Evolutionary conservation across 345 rosid species (phyloP).

Genomic region (Pseudoturritis turrita): DNA sequence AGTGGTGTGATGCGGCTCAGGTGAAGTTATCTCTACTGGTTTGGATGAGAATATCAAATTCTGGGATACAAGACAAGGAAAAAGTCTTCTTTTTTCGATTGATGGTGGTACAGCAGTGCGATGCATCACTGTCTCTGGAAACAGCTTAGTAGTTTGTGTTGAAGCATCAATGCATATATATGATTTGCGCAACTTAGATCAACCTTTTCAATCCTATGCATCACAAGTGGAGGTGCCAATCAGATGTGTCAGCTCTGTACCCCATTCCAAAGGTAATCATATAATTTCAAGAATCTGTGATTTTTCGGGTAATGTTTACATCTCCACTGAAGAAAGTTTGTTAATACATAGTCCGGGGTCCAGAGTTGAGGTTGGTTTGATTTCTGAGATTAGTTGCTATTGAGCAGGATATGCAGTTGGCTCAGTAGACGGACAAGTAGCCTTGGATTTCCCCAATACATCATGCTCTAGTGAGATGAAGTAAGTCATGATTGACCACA

Average conservation of each 20-base stretch:
- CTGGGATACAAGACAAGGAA: conserved; percentile 59
- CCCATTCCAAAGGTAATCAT: conserved; percentile 56
- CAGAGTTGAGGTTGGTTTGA: neutral
- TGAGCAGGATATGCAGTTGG: conserved; percentile 83
- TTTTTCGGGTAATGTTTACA: conserved; percentile 37
- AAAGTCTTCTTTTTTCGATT: conserved; percentile 24
- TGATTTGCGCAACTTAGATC: conserved; percentile 65
- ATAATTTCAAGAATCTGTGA: conserved; percentile 21
- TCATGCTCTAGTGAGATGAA: conserved; percentile 39
- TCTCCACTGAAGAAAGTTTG: neutral
- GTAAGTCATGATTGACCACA: conserved; percentile 39
- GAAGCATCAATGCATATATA: conserved; percentile 58
- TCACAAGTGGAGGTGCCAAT: conserved; percentile 47
- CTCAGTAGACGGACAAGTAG: conserved; percentile 79
- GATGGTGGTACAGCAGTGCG: conserved; percentile 41
- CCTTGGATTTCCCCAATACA: conserved; percentile 47
- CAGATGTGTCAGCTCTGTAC: conserved; percentile 55
- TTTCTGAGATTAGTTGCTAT: neutral
- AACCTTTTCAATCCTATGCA: conserved; percentile 43
- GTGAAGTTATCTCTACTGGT: conserved; percentile 64
- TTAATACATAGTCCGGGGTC: neutral
- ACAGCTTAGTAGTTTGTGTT: conserved; percentile 54
- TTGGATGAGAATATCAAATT: conserved; percentile 67
- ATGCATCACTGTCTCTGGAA: conserved; percentile 66
- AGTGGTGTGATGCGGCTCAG: conserved; percentile 29